These are phyloP conservation scores for Diaporthe sp. DNA, from an alignment of 2,329 filamentous ascomycete species.

Conservation along the genomic window DNA sequence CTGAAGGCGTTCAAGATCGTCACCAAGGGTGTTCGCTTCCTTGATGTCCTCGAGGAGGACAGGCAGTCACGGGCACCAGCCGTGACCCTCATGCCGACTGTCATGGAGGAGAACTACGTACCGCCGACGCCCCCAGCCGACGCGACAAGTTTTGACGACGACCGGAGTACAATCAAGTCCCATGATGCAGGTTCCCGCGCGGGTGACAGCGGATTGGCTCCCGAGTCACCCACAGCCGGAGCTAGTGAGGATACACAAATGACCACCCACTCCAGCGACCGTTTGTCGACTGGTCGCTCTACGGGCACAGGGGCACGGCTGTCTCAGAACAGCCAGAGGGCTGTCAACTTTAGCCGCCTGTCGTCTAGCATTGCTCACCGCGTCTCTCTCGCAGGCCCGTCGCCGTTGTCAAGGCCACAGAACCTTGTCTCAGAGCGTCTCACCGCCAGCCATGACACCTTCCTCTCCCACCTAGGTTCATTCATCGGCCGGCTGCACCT, in stretches of 20 bases:
- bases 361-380: constrained; percentile 77
- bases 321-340: constrained; percentile 55
- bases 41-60: constrained; percentile 85
- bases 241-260: constrained; percentile 53
- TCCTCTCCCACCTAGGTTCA: constrained; percentile 90
- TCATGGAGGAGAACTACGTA: constrained; percentile 69
- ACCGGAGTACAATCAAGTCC: constrained; percentile 48
- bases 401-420: constrained; percentile 72
- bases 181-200: constrained; percentile 58
- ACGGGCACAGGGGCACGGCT: constrained; percentile 49
- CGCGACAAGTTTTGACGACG: constrained; percentile 62
- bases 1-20: constrained; percentile 94
- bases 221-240: constrained; percentile 44
- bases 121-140: constrained; percentile 77
- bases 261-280: constrained; percentile 56
- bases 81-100: constrained; percentile 72
- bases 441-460: constrained; percentile 84
- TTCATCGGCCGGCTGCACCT: constrained; percentile 93
- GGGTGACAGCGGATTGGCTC: constrained; percentile 50
- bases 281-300: constrained; percentile 62
- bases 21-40: constrained; percentile 89
- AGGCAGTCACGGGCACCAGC: constrained; percentile 63
- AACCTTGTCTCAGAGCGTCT: constrained; percentile 89
- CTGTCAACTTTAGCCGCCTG: constrained; percentile 57
- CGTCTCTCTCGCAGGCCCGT: constrained; percentile 80